Evolutionary conservation across 2,329 filamentous ascomycete genomes (phyloP).

Genomic region (Exutisphaerella laricina): DNA sequence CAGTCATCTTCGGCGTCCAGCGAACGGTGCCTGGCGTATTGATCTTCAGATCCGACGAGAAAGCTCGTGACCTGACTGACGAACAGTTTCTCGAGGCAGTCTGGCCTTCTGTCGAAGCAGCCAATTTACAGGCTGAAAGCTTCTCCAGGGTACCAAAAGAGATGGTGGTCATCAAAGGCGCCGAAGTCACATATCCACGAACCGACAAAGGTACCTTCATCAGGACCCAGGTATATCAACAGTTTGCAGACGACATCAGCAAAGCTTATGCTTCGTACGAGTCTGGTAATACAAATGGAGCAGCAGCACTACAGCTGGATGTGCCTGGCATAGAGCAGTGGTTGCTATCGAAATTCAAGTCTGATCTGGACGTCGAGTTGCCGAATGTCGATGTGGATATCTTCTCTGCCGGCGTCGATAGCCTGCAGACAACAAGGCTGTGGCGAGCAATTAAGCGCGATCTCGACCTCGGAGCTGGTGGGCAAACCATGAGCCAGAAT

Average conservation of each 20-base stretch:
- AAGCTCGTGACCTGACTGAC: slow-evolving; percentile 38
- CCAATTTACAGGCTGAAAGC: slow-evolving; percentile 47
- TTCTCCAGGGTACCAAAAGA: slow-evolving; percentile 52
- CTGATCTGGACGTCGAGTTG: slow-evolving; percentile 25
- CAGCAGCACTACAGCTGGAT: slow-evolving; percentile 23
- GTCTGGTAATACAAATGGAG: slow-evolving; percentile 8
- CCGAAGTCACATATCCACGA: slow-evolving; percentile 43
- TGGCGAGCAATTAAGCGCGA: slow-evolving; percentile 24
- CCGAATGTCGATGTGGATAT: slow-evolving; percentile 28
- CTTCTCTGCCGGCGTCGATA: slow-evolving; percentile 34
- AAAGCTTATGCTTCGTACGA: slow-evolving; percentile 36
- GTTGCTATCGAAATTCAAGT: slow-evolving; percentile 30
- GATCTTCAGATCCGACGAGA: slow-evolving; percentile 46
- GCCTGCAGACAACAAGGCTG: slow-evolving; percentile 29
- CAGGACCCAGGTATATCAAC: slow-evolving; percentile 46
- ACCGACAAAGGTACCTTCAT: slow-evolving; percentile 57
- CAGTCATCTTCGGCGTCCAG: slow-evolving; percentile 53
- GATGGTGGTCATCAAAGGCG: slow-evolving; percentile 47
- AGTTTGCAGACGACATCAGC: slow-evolving; percentile 47
- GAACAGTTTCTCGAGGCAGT: slow-evolving; percentile 46
- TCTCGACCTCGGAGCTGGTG: slow-evolving; percentile 14
- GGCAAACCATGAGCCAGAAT: slow-evolving; percentile 41
- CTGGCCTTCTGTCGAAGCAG: slow-evolving; percentile 47
- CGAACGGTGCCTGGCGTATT: slow-evolving; percentile 50
- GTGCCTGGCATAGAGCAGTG: slow-evolving; percentile 32